Evolutionary conservation across 108 stramenopile species (phyloP), one percentile per base, ranked within the genome.

Genomic region (Aureococcus anophagefferens): DNA sequence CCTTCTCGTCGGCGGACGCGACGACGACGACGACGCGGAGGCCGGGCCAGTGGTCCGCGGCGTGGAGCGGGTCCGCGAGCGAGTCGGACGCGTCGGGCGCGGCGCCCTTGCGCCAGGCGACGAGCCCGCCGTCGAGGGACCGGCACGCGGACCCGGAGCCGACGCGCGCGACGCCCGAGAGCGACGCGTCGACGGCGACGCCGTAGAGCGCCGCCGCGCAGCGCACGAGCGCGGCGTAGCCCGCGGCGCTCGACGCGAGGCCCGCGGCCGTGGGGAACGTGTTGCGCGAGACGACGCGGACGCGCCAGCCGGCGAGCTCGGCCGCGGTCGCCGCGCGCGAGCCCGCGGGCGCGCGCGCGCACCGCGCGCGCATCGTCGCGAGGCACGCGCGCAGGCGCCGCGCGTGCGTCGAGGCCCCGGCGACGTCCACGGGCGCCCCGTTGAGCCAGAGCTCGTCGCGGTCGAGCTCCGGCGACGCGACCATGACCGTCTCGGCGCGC

Each of bases 231-330:
- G 94, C 94, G 17, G 97, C 97, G 76, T 80, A 80, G 35, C 84
- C 84, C 0, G 85, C 82, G 29, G 89, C 91, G 65, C 94, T 94
- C 5, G 96, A 95, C 0, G 97, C 94, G 72, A 88, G 87, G 66
- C 88, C 88, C 21, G 92, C 97, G 5, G 95, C 96, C 4, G 97
- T 98, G 0, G 97, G 97, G 77, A 98, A 98, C 64, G 93, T 95
- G 76, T 98, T 98, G 78, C 90, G 88, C 30, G 85, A 86, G 18
- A 83, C 84, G 63, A 98, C 89, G 75, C 93, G 95, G 33, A 96
- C 81, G 35, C 25, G 0, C 51, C 51, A 59, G 7, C 21, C 1
- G 1, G 51, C 17, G 51, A 59, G 51, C 51, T 59, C 51, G 7
- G 4, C 51, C 21, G 21, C 25, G 21, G 21, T 25, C 51, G 51